Percentiles rank a stretch among this genome's conserved stretches.
Conservation (phyloP, 2,329 filamentous ascomycete species). For the Epichloe glyceriae region DNA sequence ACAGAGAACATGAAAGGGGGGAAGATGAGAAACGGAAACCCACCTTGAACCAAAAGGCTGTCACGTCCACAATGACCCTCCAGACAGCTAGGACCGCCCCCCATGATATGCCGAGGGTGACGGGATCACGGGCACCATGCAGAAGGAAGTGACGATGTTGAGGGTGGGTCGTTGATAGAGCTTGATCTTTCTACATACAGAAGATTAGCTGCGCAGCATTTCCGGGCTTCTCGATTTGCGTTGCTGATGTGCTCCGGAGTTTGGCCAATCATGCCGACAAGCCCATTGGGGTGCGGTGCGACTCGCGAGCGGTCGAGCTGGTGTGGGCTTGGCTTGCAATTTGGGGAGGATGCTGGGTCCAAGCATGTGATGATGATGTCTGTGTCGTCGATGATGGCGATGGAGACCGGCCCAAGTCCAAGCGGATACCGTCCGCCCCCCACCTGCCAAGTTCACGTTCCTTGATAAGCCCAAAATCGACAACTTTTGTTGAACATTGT, state of each 20-base stretch:
- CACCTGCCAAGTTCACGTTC: neutral
- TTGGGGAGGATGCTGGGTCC: neutral
- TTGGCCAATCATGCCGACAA: neutral
- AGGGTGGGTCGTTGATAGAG: neutral
- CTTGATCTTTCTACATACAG: neutral
- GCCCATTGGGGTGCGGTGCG: neutral
- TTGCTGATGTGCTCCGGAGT: neutral
- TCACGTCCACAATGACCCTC: slow-evolving; percentile 47
- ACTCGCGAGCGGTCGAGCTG: slow-evolving; percentile 1
- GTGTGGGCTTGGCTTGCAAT: neutral
- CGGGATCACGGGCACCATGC: slow-evolving; percentile 15
- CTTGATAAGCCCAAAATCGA: neutral
- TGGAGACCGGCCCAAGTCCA: neutral
- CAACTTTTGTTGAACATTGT: neutral
- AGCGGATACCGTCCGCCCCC: neutral
- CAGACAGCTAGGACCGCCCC: slow-evolving; percentile 35
- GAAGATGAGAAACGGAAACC: slow-evolving; percentile 9
- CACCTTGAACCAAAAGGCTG: slow-evolving; percentile 50
- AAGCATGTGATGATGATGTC: slow-evolving; percentile 19
- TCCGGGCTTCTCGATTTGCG: neutral
- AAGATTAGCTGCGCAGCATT: neutral
- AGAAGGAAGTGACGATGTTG: neutral
- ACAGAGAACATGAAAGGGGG: slow-evolving; percentile 3
- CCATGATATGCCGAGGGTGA: slow-evolving; percentile 25
- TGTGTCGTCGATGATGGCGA: neutral